phyloP scores from a whole-genome alignment of 805 yeast species.

The Teunomyces aglyptinius region DNA sequence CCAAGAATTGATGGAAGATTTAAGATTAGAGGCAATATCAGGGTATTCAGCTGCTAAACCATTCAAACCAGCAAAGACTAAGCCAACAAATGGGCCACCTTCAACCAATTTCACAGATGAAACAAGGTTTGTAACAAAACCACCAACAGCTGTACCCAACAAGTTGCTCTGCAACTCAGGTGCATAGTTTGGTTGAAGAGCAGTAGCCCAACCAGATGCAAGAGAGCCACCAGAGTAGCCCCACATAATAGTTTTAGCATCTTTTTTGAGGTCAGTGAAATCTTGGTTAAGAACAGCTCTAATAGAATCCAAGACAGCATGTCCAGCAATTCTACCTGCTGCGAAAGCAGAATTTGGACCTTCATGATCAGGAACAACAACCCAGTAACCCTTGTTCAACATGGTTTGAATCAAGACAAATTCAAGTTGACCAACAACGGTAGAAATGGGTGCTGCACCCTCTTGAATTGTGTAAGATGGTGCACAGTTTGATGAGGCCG shows the following conservation, averaged over 20 bases:
- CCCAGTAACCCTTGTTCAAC: conserved; percentile 19
- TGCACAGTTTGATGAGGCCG: conserved; percentile 17
- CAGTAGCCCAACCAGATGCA: conserved; percentile 23
- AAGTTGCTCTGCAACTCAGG: conserved; percentile 15
- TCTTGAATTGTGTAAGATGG: conserved; percentile 15
- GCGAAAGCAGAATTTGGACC: conserved; percentile 19
- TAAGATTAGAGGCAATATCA: conserved; percentile 9
- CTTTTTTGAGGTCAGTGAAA: conserved; percentile 12
- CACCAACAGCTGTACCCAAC: conserved; percentile 35
- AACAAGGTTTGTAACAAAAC: conserved; percentile 32
- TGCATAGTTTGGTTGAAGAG: conserved; percentile 22
- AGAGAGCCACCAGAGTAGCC: conserved; percentile 28
- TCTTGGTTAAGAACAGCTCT: conserved; percentile 14
- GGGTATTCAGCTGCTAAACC: conserved; percentile 35
- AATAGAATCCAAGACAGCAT: conserved; percentile 18
- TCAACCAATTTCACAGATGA: conserved; percentile 21
- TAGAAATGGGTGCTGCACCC: conserved; percentile 8
- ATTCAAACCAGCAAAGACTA: conserved; percentile 25
- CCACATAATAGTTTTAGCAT: conserved; percentile 18
- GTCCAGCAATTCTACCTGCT: conserved; percentile 18
- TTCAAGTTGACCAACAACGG: conserved; percentile 13
- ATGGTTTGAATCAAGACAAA: conserved; percentile 12
- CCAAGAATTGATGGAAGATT: conserved; percentile 5
- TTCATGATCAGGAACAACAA: conserved; percentile 20
- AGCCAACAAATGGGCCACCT: conserved; percentile 26